phyloP scores from a whole-genome alignment of 805 yeast species.

The Metschnikowia cerradonensis region DNA sequence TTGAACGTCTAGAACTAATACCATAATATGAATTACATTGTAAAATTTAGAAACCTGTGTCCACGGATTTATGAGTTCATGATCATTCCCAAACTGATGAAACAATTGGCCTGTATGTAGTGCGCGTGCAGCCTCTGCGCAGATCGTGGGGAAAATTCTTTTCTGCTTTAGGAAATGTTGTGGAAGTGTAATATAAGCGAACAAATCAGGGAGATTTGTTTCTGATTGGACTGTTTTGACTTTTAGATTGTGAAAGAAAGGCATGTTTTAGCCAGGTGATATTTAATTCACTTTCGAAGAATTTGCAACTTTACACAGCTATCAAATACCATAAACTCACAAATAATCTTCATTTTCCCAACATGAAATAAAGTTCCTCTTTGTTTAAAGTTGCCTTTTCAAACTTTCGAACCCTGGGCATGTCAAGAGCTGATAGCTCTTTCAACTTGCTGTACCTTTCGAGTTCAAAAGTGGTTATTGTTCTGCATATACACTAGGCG shows the following conservation, averaged over 20 bases:
- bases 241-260: not conserved
- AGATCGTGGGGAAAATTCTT: not conserved
- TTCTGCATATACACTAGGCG: not conserved
- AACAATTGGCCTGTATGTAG: not conserved
- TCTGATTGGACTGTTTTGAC: not conserved
- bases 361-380: too few species aligned
- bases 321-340: not conserved
- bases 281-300: not conserved
- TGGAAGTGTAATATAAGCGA: not conserved
- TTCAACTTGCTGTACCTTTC: not conserved
- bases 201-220: not conserved
- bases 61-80: not conserved
- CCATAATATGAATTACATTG: too few species aligned
- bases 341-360: not conserved
- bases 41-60: too few species aligned
- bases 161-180: not conserved
- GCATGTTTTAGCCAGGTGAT: not conserved
- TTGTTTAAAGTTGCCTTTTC: too few species aligned
- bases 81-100: not conserved
- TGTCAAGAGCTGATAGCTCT: not conserved
- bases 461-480: not conserved
- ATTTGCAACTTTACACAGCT: not conserved
- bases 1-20: too few species aligned
- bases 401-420: not conserved
- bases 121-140: not conserved